A percentile compares a stretch with the other conserved stretches of the same genome.
These are phyloP conservation scores for Paramecium tetraurelia DNA, from an alignment of 73 alveolate genomes.

Conservation along the genomic window DNA sequence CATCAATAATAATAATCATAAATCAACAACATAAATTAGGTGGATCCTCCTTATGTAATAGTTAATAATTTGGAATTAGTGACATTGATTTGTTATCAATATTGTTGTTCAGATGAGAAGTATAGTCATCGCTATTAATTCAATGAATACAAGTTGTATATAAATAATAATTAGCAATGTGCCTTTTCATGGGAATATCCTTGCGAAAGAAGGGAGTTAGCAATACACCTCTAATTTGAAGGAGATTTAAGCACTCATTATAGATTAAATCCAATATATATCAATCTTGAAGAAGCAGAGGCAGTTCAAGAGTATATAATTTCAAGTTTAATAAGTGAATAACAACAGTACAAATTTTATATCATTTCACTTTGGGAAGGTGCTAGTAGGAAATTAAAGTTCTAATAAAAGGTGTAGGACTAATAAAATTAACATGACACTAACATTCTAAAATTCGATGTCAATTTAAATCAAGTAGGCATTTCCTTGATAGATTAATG, in stretches of 20 bases:
- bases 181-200: conserved; percentile 47
- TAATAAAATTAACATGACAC: conserved; percentile 28
- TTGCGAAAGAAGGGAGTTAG: not conserved
- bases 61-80: conserved; percentile 23
- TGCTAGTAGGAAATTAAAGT: conserved; percentile 48
- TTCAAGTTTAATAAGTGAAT: not conserved
- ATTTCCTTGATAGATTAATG: conserved; percentile 58
- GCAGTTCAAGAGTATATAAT: not conserved
- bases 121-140: not conserved
- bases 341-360: conserved; percentile 19
- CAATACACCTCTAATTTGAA: not conserved
- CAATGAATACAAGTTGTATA: not conserved
- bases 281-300: conserved; percentile 51
- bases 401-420: conserved; percentile 33
- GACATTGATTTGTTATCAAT: not conserved
- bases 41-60: conserved; percentile 48
- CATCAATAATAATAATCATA: not conserved
- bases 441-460: conserved; percentile 12
- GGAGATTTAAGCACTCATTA: conserved; percentile 25
- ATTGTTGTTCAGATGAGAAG: not conserved
- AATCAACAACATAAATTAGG: not conserved
- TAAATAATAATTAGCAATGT: not conserved
- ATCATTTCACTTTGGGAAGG: conserved; percentile 49
- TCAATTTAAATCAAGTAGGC: conserved; percentile 44
- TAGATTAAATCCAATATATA: conserved; percentile 23